These are phyloP conservation scores for Tuber umbilicatum DNA, from an alignment of 495 filamentous ascomycete genomes.

Conservation along the genomic window DNA sequence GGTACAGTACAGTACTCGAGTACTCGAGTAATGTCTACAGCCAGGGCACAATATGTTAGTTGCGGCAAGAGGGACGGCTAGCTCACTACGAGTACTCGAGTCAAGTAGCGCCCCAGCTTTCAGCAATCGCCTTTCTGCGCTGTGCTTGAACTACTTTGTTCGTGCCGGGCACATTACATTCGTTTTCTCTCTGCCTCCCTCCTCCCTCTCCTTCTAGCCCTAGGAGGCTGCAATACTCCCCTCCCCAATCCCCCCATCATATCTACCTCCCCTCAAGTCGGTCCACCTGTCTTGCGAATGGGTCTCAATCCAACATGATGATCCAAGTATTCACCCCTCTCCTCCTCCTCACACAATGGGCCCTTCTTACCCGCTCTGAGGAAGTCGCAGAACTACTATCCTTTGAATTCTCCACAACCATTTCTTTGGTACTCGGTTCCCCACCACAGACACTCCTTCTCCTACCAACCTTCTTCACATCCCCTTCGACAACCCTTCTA, in stretches of 20 bases:
- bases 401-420: background rate
- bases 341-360: background rate
- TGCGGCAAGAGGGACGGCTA: background rate
- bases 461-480: slow-evolving; percentile 33
- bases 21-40: background rate
- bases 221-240: background rate
- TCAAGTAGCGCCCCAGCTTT: background rate
- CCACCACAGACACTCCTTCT: slow-evolving; percentile 27
- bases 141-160: background rate
- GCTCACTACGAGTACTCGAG: too few species aligned
- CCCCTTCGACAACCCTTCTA: slow-evolving; percentile 20
- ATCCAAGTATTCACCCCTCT: background rate
- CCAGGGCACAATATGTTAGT: background rate
- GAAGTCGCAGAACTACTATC: background rate
- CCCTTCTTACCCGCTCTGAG: background rate
- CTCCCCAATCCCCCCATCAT: background rate
- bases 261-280: background rate
- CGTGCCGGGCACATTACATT: background rate
- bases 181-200: background rate
- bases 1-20: background rate
- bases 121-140: background rate
- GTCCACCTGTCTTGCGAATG: background rate
- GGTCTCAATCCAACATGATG: background rate
- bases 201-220: background rate
- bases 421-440: slow-evolving; percentile 11